Base-by-base conservation (phyloP, 306 rosid genomes). In the Quercus bicolor region DNA sequence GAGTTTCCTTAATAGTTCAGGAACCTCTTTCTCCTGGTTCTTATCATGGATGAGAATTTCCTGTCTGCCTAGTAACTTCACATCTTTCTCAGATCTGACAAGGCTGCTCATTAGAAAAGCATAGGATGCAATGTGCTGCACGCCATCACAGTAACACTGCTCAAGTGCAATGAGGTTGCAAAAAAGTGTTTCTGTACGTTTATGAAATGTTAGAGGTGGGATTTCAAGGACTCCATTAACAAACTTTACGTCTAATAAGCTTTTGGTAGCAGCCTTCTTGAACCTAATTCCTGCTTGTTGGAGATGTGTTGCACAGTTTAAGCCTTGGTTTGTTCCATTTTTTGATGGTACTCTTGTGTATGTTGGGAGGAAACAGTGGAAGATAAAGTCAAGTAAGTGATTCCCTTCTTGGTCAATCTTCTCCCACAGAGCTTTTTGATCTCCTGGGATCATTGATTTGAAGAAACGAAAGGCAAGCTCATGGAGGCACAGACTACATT, bases 111-210 rank as follows among this genome's bases (percentile, higher is more conserved):
- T 80, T 48, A 90, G 84, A 54, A 59, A 72, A 31, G 87, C 84
- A 55, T 87, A 88, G 21, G 91, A 90, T 31, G 86, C 80, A 43
- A 89, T 78, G n/a, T 82, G 79, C 59, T 60, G 88, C 2, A 86
- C 45, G 43, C 33, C 68, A 6, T 77, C 78, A 60, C 54, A 20
- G 52, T 84, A 81, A 53, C 75, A 16, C 73, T 78, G 83, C 79
- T 88, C 95, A 10, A 87, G 66, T 19, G 84, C 95, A 23, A 88
- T 79, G 48, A 90, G 87, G 79, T 90, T 88, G 55, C 68, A 34
- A 15, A 90, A 75, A n/a, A 90, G 81, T 7, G 61, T 33, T 15
- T 78, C 85, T 10, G 86, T 80, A 23, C 60, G 76, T 20, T 56
- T 18, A 6, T 79, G 75, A 52, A 76, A 72, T 45, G 34, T 48